Conservation (phyloP, 1,139 yeast genomes). For the Debaryomyces nepalensis region DNA sequence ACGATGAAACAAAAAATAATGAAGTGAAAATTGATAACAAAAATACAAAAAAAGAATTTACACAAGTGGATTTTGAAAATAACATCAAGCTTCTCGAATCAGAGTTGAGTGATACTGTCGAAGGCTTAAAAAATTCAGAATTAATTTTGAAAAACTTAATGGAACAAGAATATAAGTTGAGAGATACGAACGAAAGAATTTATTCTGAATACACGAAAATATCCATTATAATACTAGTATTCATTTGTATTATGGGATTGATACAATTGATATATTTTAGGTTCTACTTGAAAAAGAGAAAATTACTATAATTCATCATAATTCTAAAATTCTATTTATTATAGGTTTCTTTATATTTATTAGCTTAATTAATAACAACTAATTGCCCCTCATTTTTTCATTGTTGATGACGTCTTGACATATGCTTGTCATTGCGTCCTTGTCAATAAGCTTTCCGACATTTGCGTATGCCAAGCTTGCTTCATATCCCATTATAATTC, state of each 20-base stretch:
- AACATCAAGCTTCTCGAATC: slow-evolving; percentile 34
- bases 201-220: slow-evolving; percentile 38
- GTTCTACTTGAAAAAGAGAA: slow-evolving; percentile 33
- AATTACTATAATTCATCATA: slow-evolving; percentile 23
- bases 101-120: slow-evolving; percentile 38
- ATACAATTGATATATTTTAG: slow-evolving; percentile 36
- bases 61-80: slow-evolving; percentile 39
- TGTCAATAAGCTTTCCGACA: slow-evolving; percentile 74
- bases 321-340: neutral
- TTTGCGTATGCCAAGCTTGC: slow-evolving; percentile 80
- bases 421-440: slow-evolving; percentile 72
- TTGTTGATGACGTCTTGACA: slow-evolving; percentile 75
- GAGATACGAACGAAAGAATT: slow-evolving; percentile 48
- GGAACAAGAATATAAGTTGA: slow-evolving; percentile 39
- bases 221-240: slow-evolving; percentile 31
- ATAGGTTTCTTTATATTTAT: neutral
- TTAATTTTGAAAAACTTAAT: slow-evolving; percentile 32
- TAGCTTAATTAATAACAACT: neutral
- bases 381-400: slow-evolving; percentile 71
- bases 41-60: slow-evolving; percentile 22
- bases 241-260: slow-evolving; percentile 36
- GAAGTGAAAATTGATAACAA: slow-evolving; percentile 8
- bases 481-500: slow-evolving; percentile 84
- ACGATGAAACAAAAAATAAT: slow-evolving; percentile 10
- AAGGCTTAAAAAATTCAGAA: slow-evolving; percentile 34